Base-by-base conservation (phyloP, 208 protist species). In the Porcisia hertigi region DNA sequence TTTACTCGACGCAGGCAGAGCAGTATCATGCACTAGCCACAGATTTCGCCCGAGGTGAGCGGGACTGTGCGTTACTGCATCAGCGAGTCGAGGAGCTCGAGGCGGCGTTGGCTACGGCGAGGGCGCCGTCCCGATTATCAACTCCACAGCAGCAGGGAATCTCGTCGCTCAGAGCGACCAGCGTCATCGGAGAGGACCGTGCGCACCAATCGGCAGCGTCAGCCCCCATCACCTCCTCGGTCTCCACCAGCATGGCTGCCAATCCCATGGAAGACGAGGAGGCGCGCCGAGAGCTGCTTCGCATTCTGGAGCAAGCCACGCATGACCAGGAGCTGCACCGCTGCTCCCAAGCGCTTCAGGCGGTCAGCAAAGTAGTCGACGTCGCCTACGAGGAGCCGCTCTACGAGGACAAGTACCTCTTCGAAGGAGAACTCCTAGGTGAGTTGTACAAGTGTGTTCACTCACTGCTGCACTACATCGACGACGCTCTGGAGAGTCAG, bases 11-110 rank as follows among this genome's bases (percentile, higher is more conserved):
- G 1, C 88, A 92, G 74, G 86, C 88, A 30, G 86, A 93, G 63
- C 90, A 94, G 80, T 93, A 89, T 55, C 90, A 96, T 81, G 80
- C 83, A 53, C 80, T 96, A n/a, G 86, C 86, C 49, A 75, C 82
- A 4, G 86, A 93, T 80, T 82, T 96, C 11, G 86, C 92, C 9
- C 80, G 82, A 23, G 81, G 83, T 6, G 89, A 91, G 73, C 78
- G 80, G 58, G 86, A 92, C 57, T 25, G 80, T 12, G 70, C 84
- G 9, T 55, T 67, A 55, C 77, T 91, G 55, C 69, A 69, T 4
- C 69, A 66, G n/a, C 80, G 83, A 36, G 65, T 92, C 52, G 85
- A 89, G 30, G 75, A 80, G 54, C 59, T 86, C 23, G 79, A 91
- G 69, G 71, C 53, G 20, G 78, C 72, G 12, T 55, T 82, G 14